Evolutionary conservation across 108 stramenopile species (phyloP).

Genomic region (Cyclostephanos invisitatus): DNA sequence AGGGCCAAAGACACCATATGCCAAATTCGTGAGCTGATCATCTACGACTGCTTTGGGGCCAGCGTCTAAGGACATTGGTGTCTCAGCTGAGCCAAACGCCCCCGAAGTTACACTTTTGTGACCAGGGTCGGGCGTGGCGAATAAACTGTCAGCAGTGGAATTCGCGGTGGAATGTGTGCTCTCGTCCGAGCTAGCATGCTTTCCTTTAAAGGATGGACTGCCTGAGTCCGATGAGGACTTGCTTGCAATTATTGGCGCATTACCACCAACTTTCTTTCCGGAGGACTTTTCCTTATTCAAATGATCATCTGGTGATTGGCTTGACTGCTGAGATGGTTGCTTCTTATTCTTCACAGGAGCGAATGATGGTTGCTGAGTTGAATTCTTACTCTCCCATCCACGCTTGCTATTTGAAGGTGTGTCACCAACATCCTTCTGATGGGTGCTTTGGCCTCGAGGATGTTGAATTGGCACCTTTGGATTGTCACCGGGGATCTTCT

Average conservation of each 20-base stretch:
- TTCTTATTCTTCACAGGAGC: constrained; percentile 26
- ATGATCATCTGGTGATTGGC: constrained; percentile 19
- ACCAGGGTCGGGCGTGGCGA: constrained; percentile 24
- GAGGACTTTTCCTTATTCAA: constrained; percentile 17
- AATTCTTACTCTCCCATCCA: constrained; percentile 68
- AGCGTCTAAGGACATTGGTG: not conserved
- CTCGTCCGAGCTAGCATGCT: constrained; percentile 31
- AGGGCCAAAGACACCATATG: constrained; percentile 48
- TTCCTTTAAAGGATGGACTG: constrained; percentile 17
- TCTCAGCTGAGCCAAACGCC: not conserved
- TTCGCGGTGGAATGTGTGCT: constrained; percentile 38
- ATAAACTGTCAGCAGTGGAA: constrained; percentile 41
- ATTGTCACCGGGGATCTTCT: constrained; percentile 50
- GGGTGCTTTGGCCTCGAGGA: constrained; percentile 22
- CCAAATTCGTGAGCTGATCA: constrained; percentile 49
- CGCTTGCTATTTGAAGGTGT: constrained; percentile 50
- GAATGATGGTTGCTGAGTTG: constrained; percentile 2
- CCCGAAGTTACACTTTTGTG: constrained; percentile 1
- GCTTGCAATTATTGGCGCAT: constrained; percentile 8
- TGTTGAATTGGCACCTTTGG: constrained; percentile 39
- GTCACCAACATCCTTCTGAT: constrained; percentile 8
- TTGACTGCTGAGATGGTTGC: constrained; percentile 9
- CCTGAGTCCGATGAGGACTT: constrained; percentile 21
- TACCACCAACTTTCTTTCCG: constrained; percentile 7
- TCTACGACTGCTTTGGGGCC: constrained; percentile 28